phyloP scores from a whole-genome alignment of 2,329 filamentous ascomycete genomes.

The Emydomyces testavorans region DNA sequence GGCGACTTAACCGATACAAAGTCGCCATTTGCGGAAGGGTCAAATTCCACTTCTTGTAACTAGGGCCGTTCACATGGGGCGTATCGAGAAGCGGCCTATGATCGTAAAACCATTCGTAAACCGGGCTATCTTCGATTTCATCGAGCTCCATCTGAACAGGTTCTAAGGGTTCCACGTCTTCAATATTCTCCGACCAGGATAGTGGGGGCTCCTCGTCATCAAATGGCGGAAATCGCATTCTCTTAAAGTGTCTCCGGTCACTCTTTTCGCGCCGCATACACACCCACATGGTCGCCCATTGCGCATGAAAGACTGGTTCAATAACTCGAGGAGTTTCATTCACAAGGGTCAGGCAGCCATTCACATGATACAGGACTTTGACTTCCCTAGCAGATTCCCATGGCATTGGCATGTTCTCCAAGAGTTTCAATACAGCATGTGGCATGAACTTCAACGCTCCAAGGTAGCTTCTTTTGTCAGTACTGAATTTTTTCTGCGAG shows the following conservation, averaged over 20 bases:
- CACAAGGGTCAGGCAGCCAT: slow-evolving; percentile 90
- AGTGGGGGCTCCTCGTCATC: slow-evolving; percentile 96
- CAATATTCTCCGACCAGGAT: slow-evolving; percentile 97
- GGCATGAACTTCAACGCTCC: slow-evolving; percentile 99
- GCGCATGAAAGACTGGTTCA: slow-evolving; percentile 92
- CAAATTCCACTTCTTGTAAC: slow-evolving; percentile 94
- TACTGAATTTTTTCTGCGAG: slow-evolving; percentile 98
- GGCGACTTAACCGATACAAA: slow-evolving; percentile 80
- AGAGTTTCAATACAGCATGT: slow-evolving; percentile 86
- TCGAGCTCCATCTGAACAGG: slow-evolving; percentile 98
- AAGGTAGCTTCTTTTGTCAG: slow-evolving; percentile 94
- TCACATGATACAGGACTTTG: slow-evolving; percentile 96
- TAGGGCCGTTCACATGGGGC: slow-evolving; percentile 85
- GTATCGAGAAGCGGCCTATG: slow-evolving; percentile 84
- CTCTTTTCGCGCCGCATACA: slow-evolving; percentile 97
- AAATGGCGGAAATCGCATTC: slow-evolving; percentile 97
- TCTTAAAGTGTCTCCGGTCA: slow-evolving; percentile 89
- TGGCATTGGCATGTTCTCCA: slow-evolving; percentile 99
- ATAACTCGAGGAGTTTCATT: slow-evolving; percentile 96
- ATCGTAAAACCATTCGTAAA: slow-evolving; percentile 97
- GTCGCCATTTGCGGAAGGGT: slow-evolving; percentile 91
- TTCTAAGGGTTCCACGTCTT: slow-evolving; percentile 93
- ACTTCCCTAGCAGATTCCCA: slow-evolving; percentile 96
- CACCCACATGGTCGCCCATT: slow-evolving; percentile 99
- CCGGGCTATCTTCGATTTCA: slow-evolving; percentile 78